Conservation (phyloP, 2,329 filamentous ascomycete species). For the Botrytis squamosa region DNA sequence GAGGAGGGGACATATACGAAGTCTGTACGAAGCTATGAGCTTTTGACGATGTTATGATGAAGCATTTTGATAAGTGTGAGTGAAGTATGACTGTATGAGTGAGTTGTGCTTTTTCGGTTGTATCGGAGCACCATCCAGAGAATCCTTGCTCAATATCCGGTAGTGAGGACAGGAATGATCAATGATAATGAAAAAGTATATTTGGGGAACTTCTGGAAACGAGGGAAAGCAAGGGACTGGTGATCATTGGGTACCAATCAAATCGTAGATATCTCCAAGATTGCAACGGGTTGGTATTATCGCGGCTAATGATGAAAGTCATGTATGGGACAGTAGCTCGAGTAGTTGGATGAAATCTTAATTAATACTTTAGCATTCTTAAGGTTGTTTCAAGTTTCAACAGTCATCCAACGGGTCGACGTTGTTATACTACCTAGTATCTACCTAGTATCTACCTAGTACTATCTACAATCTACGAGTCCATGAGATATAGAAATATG, state of each 20-base stretch:
- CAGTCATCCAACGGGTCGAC: too few relatives aligned
- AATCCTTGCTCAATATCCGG: constrained; percentile 4
- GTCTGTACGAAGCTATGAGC: background rate
- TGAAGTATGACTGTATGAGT: background rate
- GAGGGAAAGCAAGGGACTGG: background rate
- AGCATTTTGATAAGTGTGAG: background rate
- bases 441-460: too few relatives aligned
- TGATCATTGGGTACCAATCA: constrained; percentile 12
- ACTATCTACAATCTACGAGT: too few relatives aligned
- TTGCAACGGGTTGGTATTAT: constrained; percentile 10
- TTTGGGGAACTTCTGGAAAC: constrained; percentile 5
- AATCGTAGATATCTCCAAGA: background rate
- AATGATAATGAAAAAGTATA: background rate
- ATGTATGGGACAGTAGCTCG: background rate
- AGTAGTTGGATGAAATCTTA: background rate
- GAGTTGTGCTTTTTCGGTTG: constrained; percentile 6
- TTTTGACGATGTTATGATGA: background rate
- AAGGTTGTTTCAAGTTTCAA: background rate
- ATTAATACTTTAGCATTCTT: background rate
- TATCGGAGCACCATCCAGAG: background rate
- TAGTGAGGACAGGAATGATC: background rate
- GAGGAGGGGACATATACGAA: background rate
- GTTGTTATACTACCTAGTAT: too few relatives aligned
- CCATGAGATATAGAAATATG: too few relatives aligned
- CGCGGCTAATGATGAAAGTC: background rate